Base-by-base conservation (phyloP, 2,329 filamentous ascomycete genomes). In the Metarhizium brunneum region DNA sequence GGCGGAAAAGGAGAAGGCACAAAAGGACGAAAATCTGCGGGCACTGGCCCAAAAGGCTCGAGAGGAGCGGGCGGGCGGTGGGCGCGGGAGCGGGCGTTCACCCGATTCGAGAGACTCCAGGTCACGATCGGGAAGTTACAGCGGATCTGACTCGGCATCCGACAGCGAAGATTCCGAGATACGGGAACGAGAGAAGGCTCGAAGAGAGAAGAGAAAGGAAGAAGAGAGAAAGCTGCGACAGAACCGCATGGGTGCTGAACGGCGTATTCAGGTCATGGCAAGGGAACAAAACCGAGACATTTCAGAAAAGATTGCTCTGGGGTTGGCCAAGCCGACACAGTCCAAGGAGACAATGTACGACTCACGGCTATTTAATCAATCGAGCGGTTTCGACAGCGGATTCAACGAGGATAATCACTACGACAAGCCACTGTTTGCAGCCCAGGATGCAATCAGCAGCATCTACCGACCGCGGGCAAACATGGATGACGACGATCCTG, bases 331-430 rank as follows among this genome's bases (percentile, higher is more conserved):
- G 71, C 94, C 94, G 2, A 96, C 94, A 4, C 88, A 94, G 68
- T 88, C 86, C 52, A 87, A 87, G 55, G 94, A 99, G 70, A 86
- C 88, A 29, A 97, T 97, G 94, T 99, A 95, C 75, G 94, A 99
- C 73, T 95, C 91, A 2, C 81, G 94, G 45, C 74, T 99, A 35
- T 99, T 99, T 74, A 96, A 97, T 73, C 90, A 95, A 73, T 87
- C 85, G 6, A 92, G 88, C 63, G 94, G 94, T 0, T 95, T 99
- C 68, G 87, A 91, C 63, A 82, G 85, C 53, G 94, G 92, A 0
- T 91, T 96, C 79, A 99, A 99, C 70, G 94, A 99, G 71, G 94
- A 99, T 70, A 94, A 99, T 67, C 85, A 86, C 0, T 99, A 97
- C 74, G 94, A 97, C 71, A 97, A 97, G 73, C 94, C 94, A 20